Evolutionary conservation across 352 stramenopile genomes (phyloP), one percentile per base, ranked within the genome.

Genomic region (Phytophthora europaea): DNA sequence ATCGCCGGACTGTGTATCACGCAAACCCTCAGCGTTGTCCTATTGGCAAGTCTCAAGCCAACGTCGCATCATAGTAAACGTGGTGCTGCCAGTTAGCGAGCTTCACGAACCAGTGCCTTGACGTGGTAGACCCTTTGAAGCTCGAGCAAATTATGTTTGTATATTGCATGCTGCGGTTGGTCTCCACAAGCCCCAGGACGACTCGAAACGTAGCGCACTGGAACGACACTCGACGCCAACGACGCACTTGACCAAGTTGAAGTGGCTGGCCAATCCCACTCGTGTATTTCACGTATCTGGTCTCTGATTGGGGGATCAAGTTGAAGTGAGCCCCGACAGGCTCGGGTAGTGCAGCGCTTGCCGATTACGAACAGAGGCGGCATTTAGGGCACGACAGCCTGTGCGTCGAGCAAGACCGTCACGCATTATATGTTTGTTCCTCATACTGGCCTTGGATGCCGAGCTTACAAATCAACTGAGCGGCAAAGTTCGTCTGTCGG

Each of bases 181-280:
- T 59, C 33, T 51, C 40, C 59, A 38, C 60, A 67, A 50, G 59
- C 48, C 36, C 4, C 2, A 6, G 47, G 20, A 15, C 20, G 18
- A 6, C 34, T 55, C 13, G 48, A 62, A 62, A 61, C 52, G 51
- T 38, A 47, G 48, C 52, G n/a, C 36, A 38, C 62, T 69, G 52
- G 40, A 51, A 55, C 31, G 2, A 70, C n/a, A 53, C 7, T 18
- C 18, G 45, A 26, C 45, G n/a, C 20, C n/a, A 26, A 13, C 40
- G 40, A 48, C 40, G 16, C 38, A 47, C 38, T 31, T 15, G 47
- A 15, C 18, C 47, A 62, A 23, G 57, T 72, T 72, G 57, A 72
- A 72, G 65, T 54, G 28, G 12, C 53, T 18, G n/a, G 15, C 65
- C 56, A 67, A 72, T 72, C 47, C 23, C 1, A 56, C 47, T 18